phyloP scores from a whole-genome alignment of 371 early-diverging fungal genomes.

The Lichtheimia ramosa region DNA sequence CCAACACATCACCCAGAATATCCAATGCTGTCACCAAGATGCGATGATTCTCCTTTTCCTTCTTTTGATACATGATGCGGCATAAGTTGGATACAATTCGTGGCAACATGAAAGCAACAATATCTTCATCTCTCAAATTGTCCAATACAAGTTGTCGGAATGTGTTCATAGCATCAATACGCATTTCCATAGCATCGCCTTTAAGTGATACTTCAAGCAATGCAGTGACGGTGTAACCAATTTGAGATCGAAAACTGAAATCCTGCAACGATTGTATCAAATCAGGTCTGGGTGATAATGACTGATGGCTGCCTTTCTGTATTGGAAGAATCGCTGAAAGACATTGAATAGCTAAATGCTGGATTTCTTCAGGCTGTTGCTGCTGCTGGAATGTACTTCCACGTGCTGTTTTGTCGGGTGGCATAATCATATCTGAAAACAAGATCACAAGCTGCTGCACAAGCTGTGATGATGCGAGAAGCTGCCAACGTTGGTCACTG shows the following conservation, averaged over 20 bases:
- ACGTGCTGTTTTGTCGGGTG: background rate
- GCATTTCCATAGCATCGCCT: slow-evolving; percentile 35
- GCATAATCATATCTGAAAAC: slow-evolving; percentile 1
- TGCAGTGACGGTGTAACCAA: slow-evolving; percentile 22
- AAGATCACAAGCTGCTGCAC: slow-evolving; percentile 3
- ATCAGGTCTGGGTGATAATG: slow-evolving; percentile 4
- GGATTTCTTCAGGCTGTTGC: slow-evolving; percentile 35
- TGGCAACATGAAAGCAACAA: slow-evolving; percentile 42
- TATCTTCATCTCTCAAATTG: slow-evolving; percentile 31
- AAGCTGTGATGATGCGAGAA: background rate
- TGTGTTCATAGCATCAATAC: slow-evolving; percentile 32
- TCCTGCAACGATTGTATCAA: background rate
- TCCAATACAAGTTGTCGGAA: slow-evolving; percentile 30
- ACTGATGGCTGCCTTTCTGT: background rate
- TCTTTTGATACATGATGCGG: slow-evolving; percentile 34
- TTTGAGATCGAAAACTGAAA: slow-evolving; percentile 13
- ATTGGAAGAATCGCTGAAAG: slow-evolving; percentile 18
- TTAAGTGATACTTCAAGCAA: slow-evolving; percentile 31
- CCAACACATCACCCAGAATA: slow-evolving; percentile 37
- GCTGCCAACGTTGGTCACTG: background rate
- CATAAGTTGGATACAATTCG: slow-evolving; percentile 43
- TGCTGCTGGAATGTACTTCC: background rate
- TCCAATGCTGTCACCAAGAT: slow-evolving; percentile 38
- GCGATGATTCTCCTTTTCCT: slow-evolving; percentile 51
- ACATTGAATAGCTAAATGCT: slow-evolving; percentile 33